These are phyloP conservation scores for Antitrichia curtipendula DNA, from an alignment of 225 moss, liverwort and hornwort genomes.

Conservation along the genomic window DNA sequence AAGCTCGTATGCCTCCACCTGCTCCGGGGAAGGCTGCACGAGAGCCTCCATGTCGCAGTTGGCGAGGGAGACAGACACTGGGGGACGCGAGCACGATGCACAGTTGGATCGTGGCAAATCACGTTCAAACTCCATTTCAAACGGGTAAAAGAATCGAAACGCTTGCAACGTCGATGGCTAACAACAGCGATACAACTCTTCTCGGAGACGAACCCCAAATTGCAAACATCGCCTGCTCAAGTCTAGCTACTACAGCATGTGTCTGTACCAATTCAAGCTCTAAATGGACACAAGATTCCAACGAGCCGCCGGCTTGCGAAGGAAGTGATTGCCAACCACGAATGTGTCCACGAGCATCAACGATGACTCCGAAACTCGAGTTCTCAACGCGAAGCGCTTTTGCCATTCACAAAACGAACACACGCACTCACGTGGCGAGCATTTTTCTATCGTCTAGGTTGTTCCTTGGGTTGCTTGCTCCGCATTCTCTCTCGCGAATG, in stretches of 20 bases:
- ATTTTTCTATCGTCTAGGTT: neutral
- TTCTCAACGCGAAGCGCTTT: neutral
- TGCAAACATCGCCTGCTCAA: constrained; percentile 21
- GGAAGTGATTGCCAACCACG: neutral
- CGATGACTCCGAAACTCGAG: neutral
- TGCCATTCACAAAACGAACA: neutral
- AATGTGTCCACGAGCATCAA: neutral
- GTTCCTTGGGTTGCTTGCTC: neutral
- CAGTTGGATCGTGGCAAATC: constrained; percentile 9
- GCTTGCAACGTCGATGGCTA: neutral
- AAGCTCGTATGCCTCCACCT: constrained; percentile 60
- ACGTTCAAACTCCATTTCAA: constrained; percentile 9
- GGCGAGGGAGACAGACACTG: constrained; percentile 27
- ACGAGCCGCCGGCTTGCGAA: neutral
- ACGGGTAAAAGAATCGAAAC: neutral
- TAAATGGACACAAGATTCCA: neutral
- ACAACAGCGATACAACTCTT: neutral
- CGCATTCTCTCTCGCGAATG: neutral
- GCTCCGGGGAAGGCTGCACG: constrained; percentile 41
- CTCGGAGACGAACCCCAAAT: constrained; percentile 6
- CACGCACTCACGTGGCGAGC: neutral
- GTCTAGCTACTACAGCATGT: too few species aligned
- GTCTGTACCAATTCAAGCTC: neutral
- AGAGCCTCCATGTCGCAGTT: constrained; percentile 64
- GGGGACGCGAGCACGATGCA: neutral